Percentiles rank a stretch among this genome's conserved stretches.
These are phyloP conservation scores for Sedum album DNA, from an alignment of 164 flowering plant genomes.

Conservation along the genomic window DNA sequence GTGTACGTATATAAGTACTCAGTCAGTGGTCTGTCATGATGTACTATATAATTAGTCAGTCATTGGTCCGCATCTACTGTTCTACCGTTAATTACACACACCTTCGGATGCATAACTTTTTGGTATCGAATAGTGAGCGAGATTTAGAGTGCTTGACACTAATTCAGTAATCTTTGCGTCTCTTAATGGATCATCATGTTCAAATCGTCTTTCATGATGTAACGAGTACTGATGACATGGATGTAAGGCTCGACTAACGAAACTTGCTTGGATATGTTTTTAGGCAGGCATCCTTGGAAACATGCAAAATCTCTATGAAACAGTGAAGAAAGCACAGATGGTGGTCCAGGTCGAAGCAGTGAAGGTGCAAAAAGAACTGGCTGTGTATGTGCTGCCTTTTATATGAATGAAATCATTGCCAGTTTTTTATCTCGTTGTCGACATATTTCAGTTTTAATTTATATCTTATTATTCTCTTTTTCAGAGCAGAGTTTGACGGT, in stretches of 20 bases:
- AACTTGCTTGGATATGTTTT: slow-evolving; percentile 9
- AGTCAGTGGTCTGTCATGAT: too few species aligned
- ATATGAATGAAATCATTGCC: not conserved
- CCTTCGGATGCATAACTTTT: too few species aligned
- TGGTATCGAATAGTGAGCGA: too few species aligned
- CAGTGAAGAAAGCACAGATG: slow-evolving; percentile 92
- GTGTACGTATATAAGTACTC: too few species aligned
- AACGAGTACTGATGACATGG: not conserved
- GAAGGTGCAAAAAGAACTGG: slow-evolving; percentile 89
- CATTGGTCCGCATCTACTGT: too few species aligned
- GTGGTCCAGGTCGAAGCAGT: slow-evolving; percentile 98
- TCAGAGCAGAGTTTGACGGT: slow-evolving; percentile 93
- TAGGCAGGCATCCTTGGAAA: slow-evolving; percentile 90
- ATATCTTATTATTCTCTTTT: slow-evolving; percentile 14
- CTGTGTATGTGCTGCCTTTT: slow-evolving; percentile 45
- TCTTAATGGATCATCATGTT: too few species aligned
- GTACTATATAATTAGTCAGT: too few species aligned
- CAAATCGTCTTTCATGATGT: not conserved
- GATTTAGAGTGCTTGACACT: too few species aligned
- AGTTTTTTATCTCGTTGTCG: not conserved
- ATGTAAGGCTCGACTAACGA: not conserved
- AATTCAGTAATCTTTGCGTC: too few species aligned
- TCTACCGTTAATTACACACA: too few species aligned
- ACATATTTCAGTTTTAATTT: not conserved
- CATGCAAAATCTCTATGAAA: slow-evolving; percentile 83